Percentiles rank a stretch among this genome's conserved stretches.
Conservation (phyloP, 805 yeast genomes). For the Lachancea waltii region DNA sequence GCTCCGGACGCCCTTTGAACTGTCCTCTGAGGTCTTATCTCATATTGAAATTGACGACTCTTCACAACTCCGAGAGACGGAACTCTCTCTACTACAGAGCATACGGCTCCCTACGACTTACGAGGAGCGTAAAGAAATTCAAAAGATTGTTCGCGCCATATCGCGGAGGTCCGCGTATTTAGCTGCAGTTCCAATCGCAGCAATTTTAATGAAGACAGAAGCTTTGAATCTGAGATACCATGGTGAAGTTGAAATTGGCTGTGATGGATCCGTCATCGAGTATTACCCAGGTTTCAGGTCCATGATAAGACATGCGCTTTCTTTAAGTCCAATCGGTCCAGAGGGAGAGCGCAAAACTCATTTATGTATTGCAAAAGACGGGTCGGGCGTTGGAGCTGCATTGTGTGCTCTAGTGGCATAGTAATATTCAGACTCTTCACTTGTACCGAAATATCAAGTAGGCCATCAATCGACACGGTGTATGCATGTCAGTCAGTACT, state of each 20-base stretch:
- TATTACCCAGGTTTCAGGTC: conserved; percentile 86
- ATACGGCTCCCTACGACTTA: conserved; percentile 62
- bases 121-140: conserved; percentile 70
- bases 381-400: conserved; percentile 97
- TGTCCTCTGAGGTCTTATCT: conserved; percentile 80
- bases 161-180: conserved; percentile 85
- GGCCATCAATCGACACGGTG: too few species aligned
- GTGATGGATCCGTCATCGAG: conserved; percentile 92
- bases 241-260: conserved; percentile 84
- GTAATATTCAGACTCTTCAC: background rate
- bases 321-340: conserved; percentile 61
- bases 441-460: too few species aligned
- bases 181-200: conserved; percentile 86
- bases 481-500: too few species aligned
- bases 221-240: conserved; percentile 53
- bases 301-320: conserved; percentile 71
- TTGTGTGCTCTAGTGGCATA: conserved; percentile 55
- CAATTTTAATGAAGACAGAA: conserved; percentile 58
- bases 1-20: conserved; percentile 66
- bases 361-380: conserved; percentile 83
- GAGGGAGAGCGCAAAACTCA: conserved; percentile 70
- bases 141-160: conserved; percentile 67
- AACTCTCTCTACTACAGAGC: conserved; percentile 56
- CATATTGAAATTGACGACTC: conserved; percentile 81
- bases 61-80: conserved; percentile 62